phyloP scores from a whole-genome alignment of 768 basidiomycete genomes.

The Amanita molliuscula region DNA sequence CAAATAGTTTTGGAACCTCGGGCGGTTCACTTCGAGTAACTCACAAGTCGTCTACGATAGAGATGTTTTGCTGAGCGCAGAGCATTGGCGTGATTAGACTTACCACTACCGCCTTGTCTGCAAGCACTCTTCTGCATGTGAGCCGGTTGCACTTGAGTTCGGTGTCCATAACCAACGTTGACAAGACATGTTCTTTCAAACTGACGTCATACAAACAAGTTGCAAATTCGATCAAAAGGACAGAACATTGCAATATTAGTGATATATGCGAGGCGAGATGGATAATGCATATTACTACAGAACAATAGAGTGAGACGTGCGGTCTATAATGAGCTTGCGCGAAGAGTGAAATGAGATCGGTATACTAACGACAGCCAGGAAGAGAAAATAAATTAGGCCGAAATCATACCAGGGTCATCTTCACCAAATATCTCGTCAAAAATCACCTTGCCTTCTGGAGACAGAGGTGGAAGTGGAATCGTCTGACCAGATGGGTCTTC shows the following conservation, averaged over 20 bases:
- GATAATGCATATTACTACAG: conserved; percentile 3
- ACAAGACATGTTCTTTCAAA: not conserved
- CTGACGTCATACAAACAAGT: conserved; percentile 2
- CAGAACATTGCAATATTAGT: not conserved
- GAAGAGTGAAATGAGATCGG: conserved; percentile 4
- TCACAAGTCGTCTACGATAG: conserved; percentile 15
- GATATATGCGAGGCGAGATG: not conserved
- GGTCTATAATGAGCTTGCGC: conserved; percentile 9
- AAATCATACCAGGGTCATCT: conserved; percentile 70
- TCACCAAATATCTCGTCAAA: conserved; percentile 67
- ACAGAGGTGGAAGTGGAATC: conserved; percentile 51
- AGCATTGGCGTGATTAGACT: conserved; percentile 19
- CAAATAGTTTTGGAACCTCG: not conserved
- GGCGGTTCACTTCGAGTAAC: conserved; percentile 1
- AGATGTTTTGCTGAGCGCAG: not conserved
- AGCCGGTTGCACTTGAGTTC: conserved; percentile 75
- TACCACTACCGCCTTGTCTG: conserved; percentile 81
- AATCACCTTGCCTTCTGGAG: conserved; percentile 67
- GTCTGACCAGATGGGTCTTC: conserved; percentile 40
- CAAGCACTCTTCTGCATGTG: conserved; percentile 55
- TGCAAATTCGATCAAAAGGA: not conserved
- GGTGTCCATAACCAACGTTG: conserved; percentile 43
- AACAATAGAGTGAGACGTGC: conserved; percentile 1
- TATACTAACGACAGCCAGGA: not conserved
- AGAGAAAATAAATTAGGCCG: conserved; percentile 15